phyloP scores from a whole-genome alignment of 768 basidiomycete species.

The Lyophyllum semitale region DNA sequence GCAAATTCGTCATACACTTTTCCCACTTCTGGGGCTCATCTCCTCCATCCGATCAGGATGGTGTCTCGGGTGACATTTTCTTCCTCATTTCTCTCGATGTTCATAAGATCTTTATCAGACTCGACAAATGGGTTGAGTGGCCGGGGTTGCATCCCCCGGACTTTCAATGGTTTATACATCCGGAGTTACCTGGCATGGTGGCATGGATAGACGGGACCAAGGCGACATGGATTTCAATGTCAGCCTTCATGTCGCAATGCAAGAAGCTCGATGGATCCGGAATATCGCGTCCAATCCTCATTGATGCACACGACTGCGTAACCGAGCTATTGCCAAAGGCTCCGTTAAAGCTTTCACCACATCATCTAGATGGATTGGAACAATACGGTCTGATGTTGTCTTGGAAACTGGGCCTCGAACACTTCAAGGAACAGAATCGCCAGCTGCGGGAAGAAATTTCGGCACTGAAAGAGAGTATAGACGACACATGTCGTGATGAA shows the following conservation, averaged over 20 bases:
- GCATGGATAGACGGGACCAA: constrained; percentile 1
- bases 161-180: background rate
- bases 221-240: constrained; percentile 1
- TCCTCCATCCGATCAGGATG: background rate
- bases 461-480: too few species aligned
- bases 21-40: constrained; percentile 4
- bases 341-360: background rate
- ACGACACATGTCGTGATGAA: too few species aligned
- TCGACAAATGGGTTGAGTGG: constrained; percentile 2
- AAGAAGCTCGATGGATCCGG: background rate
- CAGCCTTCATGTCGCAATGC: background rate
- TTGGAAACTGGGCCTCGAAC: background rate
- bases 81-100: background rate
- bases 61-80: constrained; percentile 3
- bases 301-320: background rate
- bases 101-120: constrained; percentile 4
- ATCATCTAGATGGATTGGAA: background rate
- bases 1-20: background rate
- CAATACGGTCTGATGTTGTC: too few species aligned
- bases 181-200: background rate
- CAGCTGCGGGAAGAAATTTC: background rate
- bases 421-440: background rate
- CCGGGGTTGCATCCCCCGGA: background rate
- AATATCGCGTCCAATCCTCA: background rate
- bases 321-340: background rate